Percentiles rank a stretch among this genome's conserved stretches.
Conservation (phyloP, 2,329 filamentous ascomycete genomes). For the Diplocarpon mali region DNA sequence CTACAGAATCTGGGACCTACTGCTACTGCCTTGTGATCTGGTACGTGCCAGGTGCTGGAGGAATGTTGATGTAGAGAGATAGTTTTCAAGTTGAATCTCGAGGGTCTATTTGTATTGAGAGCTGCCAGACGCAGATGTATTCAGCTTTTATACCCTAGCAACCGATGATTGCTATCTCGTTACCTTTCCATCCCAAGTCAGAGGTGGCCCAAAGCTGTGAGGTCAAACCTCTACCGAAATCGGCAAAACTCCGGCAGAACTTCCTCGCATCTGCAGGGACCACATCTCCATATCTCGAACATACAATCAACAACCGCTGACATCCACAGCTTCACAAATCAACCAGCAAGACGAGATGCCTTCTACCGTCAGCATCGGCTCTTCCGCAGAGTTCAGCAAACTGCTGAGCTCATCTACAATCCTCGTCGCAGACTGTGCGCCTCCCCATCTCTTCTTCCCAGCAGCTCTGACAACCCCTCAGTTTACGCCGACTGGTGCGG, state of each 20-base stretch:
- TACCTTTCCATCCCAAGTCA: too few relatives aligned
- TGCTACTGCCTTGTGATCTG: too few relatives aligned
- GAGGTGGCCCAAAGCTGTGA: too few relatives aligned
- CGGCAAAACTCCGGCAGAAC: slow-evolving; percentile 1
- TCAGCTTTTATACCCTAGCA: too few relatives aligned
- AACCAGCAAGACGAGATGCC: slow-evolving; percentile 15
- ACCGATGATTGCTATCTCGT: too few relatives aligned
- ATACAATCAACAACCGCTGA: background rate
- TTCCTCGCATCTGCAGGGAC: background rate
- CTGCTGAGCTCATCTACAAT: slow-evolving; percentile 64
- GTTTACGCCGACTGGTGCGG: slow-evolving; percentile 95
- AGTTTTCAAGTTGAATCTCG: too few relatives aligned
- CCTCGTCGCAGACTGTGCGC: slow-evolving; percentile 81
- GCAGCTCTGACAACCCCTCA: slow-evolving; percentile 31
- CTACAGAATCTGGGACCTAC: too few relatives aligned
- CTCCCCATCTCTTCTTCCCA: slow-evolving; percentile 13
- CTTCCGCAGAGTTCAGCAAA: slow-evolving; percentile 58
- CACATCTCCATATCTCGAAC: slow-evolving; percentile 5
- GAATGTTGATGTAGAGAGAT: too few relatives aligned
- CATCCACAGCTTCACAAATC: background rate
- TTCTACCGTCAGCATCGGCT: slow-evolving; percentile 44
- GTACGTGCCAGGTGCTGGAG: too few relatives aligned
- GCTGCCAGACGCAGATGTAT: too few relatives aligned
- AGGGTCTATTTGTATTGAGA: too few relatives aligned
- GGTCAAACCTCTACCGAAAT: background rate